Base-by-base conservation (phyloP, 768 basidiomycete genomes). In the Suillus alpinus region DNA sequence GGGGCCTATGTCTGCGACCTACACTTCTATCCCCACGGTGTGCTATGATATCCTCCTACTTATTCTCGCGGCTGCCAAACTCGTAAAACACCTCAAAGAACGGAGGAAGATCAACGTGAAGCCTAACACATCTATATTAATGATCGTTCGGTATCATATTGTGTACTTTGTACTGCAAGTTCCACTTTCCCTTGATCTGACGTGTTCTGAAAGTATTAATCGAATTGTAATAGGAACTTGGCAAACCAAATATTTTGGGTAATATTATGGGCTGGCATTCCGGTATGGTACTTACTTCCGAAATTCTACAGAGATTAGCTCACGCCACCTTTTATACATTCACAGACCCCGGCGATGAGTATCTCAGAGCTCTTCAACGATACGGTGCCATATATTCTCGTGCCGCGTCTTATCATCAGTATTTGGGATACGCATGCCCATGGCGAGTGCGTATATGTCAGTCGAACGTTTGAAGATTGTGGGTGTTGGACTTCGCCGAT, bases 351-450 rank as follows among this genome's bases (percentile, higher is more conserved):
- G 2, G 5, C 26, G 53, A 10, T 12, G 37, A 55, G 9, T 9
- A 16, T 55, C 53, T 20, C 53, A 26, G 53, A 55, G 53, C 36
- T 55, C 23, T 26, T 55, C 36, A 55, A 37, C 53, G 6, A 9
- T 6, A 16, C 4, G 10, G 53, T 26, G 16, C 53, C 53, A 18
- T 55, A 26, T 39, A 26, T 55, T 39, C 23, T 55, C 9, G 36
- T 23, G 10, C 53, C 53, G 13, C 53, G 53, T 18, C 23, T 55
- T 9, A 55, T 16, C 16, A 39, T 55, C 16, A 55, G 53, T 18
- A 55, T 55, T 37, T 55, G 53, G 53, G 36, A 55, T 26, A 55
- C 37, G 9, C 53, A 55, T 39, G 53, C 53, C 10, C 6, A 18
- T 12, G 13, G 16, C 9, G 20, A 55, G 7, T 55, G 53, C 16